Conservation (phyloP, 2,329 filamentous ascomycete species). For the Cytospora schulzeri region DNA sequence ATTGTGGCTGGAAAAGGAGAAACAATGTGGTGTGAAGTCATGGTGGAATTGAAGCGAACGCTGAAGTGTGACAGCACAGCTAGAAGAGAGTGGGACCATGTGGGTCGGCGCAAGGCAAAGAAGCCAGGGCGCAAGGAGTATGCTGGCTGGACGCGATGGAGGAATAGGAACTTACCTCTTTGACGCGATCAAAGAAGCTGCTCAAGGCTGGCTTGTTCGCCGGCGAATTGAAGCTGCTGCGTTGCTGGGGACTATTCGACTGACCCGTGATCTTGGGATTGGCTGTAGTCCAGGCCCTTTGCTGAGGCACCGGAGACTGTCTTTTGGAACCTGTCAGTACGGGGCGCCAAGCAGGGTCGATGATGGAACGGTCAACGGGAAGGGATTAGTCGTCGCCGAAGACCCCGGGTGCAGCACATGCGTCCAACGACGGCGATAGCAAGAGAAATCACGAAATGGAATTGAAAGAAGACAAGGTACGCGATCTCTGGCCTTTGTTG, state of each 20-base stretch:
- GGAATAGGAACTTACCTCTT: constrained; percentile 35
- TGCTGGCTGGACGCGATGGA: constrained; percentile 11
- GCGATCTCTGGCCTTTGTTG: constrained; percentile 30
- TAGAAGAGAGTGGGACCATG: constrained; percentile 23
- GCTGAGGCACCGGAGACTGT: constrained; percentile 35
- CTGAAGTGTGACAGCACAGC: constrained; percentile 25
- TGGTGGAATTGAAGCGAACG: constrained; percentile 23
- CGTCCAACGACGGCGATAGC: constrained; percentile 15
- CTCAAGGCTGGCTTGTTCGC: constrained; percentile 18
- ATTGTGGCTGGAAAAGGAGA: constrained; percentile 7
- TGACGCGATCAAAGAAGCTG: constrained; percentile 31
- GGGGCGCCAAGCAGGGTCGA: constrained; percentile 12
- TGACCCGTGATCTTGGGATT: constrained; percentile 38
- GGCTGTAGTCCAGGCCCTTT: constrained; percentile 38
- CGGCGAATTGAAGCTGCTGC: constrained; percentile 29
- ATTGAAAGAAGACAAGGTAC: constrained; percentile 14
- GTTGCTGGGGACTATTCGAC: constrained; percentile 32
- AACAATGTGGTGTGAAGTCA: constrained; percentile 18
- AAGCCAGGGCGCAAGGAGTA: constrained; percentile 21
- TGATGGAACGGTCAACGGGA: constrained; percentile 6
- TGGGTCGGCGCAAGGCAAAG: constrained; percentile 26
- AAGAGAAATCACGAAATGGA: neutral
- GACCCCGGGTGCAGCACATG: constrained; percentile 12
- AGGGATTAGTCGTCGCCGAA: constrained; percentile 8
- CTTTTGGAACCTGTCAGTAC: constrained; percentile 21